These are phyloP conservation scores for Aspergillus campestris DNA, from an alignment of 495 filamentous ascomycete species.

Conservation along the genomic window DNA sequence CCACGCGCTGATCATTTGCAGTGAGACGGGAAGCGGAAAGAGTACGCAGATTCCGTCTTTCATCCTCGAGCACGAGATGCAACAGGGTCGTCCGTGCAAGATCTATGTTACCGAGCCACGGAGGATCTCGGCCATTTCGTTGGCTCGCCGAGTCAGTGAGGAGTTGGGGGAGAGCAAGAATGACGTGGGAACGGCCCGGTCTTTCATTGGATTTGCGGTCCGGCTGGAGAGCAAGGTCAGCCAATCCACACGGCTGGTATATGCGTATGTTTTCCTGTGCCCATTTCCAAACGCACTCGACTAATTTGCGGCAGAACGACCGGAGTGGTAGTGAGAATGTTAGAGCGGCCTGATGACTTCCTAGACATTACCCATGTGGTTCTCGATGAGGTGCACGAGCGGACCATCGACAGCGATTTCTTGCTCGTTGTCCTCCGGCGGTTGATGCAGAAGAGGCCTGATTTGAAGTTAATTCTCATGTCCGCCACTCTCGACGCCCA, in stretches of 20 bases:
- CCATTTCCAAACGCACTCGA: background rate
- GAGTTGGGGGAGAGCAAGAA: conserved; percentile 79
- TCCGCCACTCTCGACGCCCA: conserved; percentile 92
- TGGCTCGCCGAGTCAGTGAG: conserved; percentile 85
- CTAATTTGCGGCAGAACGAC: conserved; percentile 35
- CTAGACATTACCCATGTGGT: conserved; percentile 85
- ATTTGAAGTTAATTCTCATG: conserved; percentile 85
- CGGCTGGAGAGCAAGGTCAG: conserved; percentile 81
- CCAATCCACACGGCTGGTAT: conserved; percentile 72
- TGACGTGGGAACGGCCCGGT: conserved; percentile 73
- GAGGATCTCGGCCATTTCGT: conserved; percentile 88
- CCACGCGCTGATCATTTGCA: conserved; percentile 83
- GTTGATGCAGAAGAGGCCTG: conserved; percentile 59
- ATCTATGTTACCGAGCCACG: conserved; percentile 95
- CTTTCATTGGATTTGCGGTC: conserved; percentile 89
- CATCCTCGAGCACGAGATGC: conserved; percentile 80
- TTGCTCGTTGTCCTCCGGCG: conserved; percentile 82
- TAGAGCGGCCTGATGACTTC: conserved; percentile 78
- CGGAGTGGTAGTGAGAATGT: conserved; percentile 94
- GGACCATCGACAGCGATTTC: conserved; percentile 93
- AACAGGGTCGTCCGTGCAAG: conserved; percentile 71
- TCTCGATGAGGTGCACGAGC: conserved; percentile 91
- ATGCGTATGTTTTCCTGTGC: conserved; percentile 46
- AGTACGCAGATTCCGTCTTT: conserved; percentile 94
- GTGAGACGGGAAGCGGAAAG: conserved; percentile 95